Evolutionary conservation across 805 yeast species (phyloP).

Genomic region (Debaryomyces tyrocola): DNA sequence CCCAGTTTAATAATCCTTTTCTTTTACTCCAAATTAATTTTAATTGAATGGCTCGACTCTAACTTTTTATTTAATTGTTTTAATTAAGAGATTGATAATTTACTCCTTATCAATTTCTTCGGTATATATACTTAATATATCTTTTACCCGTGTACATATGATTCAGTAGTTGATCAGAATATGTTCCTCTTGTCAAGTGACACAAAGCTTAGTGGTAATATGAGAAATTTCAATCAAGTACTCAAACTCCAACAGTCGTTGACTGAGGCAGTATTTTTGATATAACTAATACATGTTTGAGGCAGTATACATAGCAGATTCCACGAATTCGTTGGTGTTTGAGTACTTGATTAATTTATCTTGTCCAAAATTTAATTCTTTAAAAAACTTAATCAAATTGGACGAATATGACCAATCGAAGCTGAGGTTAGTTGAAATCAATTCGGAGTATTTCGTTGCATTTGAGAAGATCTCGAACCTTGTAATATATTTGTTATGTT

Average conservation of each 20-base stretch:
- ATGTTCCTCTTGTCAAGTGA: background rate
- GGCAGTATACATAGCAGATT: conserved; percentile 43
- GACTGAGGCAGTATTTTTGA: conserved; percentile 23
- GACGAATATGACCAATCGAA: conserved; percentile 4
- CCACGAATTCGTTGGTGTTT: conserved; percentile 31
- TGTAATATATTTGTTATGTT: conserved; percentile 28
- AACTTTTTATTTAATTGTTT: conserved; percentile 4
- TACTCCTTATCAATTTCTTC: background rate
- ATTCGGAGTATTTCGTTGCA: conserved; percentile 28
- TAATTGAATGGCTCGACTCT: conserved; percentile 17
- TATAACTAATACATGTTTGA: conserved; percentile 30
- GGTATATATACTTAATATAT: conserved; percentile 1
- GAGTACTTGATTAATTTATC: conserved; percentile 33
- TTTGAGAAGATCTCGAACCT: conserved; percentile 21
- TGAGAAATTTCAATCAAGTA: too few relatives aligned
- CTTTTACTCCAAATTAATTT: conserved; percentile 15
- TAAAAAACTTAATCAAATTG: conserved; percentile 15
- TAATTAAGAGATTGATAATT: background rate
- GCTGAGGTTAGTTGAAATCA: conserved; percentile 23
- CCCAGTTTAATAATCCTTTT: background rate
- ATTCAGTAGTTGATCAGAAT: background rate
- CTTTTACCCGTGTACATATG: conserved; percentile 1
- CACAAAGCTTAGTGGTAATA: background rate
- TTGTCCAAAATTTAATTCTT: conserved; percentile 32
- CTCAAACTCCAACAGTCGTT: conserved; percentile 5